These are phyloP conservation scores for Parathielavia hyrcaniae DNA, from an alignment of 495 filamentous ascomycete species.

Conservation along the genomic window DNA sequence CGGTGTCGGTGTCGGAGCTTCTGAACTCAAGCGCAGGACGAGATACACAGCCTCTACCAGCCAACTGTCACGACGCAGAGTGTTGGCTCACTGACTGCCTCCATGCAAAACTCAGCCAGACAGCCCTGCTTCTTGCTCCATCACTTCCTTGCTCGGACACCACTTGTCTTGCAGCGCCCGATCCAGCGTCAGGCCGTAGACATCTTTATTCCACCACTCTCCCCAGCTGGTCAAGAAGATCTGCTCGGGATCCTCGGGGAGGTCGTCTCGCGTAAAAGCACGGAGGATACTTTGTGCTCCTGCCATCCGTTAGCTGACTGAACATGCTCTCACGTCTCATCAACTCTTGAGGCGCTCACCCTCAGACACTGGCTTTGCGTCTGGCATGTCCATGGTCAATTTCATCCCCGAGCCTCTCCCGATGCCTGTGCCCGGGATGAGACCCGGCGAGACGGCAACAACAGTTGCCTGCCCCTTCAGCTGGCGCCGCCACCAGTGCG, in stretches of 20 bases:
- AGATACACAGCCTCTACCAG: too few species aligned
- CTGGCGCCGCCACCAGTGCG: conserved; percentile 47
- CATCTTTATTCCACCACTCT: conserved; percentile 45
- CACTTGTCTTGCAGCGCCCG: conserved; percentile 42
- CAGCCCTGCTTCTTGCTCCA: conserved; percentile 38
- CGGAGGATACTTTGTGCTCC: conserved; percentile 38
- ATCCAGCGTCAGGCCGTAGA: conserved; percentile 33
- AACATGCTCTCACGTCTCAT: too few species aligned
- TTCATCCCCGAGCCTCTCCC: conserved; percentile 16
- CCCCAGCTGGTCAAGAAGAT: conserved; percentile 47
- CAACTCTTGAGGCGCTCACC: conserved; percentile 28
- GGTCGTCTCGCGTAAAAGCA: conserved; percentile 39
- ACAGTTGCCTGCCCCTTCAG: conserved; percentile 33
- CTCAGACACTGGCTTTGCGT: conserved; percentile 37
- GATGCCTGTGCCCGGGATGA: conserved; percentile 38
- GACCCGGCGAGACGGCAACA: conserved; percentile 43
- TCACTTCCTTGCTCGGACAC: conserved; percentile 38
- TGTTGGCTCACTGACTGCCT: too few species aligned
- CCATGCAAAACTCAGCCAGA: background rate
- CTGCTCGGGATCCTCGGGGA: conserved; percentile 42
- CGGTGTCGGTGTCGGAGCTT: too few species aligned
- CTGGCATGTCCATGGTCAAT: conserved; percentile 24
- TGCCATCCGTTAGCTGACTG: conserved; percentile 7
- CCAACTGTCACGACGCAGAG: too few species aligned
- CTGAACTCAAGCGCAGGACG: too few species aligned